Evolutionary conservation across 768 basidiomycete genomes (phyloP), one percentile per base, ranked within the genome.

Genomic region (Termitomyces sp.): DNA sequence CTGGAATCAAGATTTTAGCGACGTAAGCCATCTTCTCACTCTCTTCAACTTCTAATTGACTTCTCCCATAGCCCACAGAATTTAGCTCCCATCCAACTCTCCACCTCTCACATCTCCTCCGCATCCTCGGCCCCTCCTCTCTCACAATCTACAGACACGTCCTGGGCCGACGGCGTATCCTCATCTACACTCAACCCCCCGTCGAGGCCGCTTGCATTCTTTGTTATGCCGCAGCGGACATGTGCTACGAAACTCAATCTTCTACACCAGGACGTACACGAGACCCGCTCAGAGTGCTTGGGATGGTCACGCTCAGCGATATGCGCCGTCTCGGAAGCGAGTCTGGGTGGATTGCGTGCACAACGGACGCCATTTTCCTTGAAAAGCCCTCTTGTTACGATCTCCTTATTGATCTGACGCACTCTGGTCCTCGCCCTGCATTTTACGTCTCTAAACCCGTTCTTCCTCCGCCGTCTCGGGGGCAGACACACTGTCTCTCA

Each of bases 291-390:
- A 84, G 78, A 61, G 89, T 92, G 2, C 80, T 94, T 3, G 92
- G 92, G 0, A 88, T 91, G 84, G 81, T 94, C 35, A 93, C 91
- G 0, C 79, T 94, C 0, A 85, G 79, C 50, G 92, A 94, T 69
- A 71, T 91, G 46, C 85, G 86, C 61, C 79, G 83, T 62, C 69
- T 94, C 57, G 89, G 88, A 70, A 79, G 81, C 2, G 89, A 90
- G 6, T 76, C 82, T 7, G 92, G 92, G 20, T 94, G 91, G 91
- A 84, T 94, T 57, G 92, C 92, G 36, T 94, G 92, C 68, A 91
- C 92, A 11, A 92, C 92, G 2, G 92, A 94, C 64, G 87, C 91
- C 9, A 83, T 94, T 18, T 94, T 91, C 74, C 77, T 93, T 48
- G 92, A 94, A 64, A 91, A 88, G 70, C 88, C 92, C 1, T 75